A percentile compares a stretch with the other conserved stretches of the same genome.
These are phyloP conservation scores for Candida wancherniae DNA, from an alignment of 805 yeast genomes.

Conservation along the genomic window DNA sequence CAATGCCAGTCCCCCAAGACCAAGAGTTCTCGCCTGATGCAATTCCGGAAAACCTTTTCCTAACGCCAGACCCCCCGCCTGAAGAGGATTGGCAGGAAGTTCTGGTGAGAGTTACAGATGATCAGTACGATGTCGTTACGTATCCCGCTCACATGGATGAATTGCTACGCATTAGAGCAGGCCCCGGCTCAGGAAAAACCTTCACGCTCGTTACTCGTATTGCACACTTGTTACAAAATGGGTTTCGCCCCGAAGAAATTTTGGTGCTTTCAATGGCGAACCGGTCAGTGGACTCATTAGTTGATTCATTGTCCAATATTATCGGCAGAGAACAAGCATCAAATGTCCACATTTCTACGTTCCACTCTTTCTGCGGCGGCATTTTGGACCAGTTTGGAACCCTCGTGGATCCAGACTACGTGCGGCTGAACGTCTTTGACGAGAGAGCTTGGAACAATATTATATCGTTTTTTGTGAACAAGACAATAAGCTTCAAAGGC, in stretches of 20 bases:
- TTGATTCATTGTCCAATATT: conserved; percentile 24
- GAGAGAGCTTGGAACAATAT: conserved; percentile 48
- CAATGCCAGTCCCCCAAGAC: no score
- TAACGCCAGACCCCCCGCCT: no score
- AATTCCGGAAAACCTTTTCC: no score
- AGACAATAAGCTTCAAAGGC: conserved; percentile 26
- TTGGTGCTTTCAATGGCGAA: conserved; percentile 66
- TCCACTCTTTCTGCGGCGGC: conserved; percentile 60
- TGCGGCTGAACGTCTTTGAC: conserved; percentile 39
- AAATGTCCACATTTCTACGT: conserved; percentile 75
- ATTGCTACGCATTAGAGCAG: conserved; percentile 53
- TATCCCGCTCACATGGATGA: conserved; percentile 35
- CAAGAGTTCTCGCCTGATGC: no score
- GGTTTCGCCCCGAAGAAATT: conserved; percentile 48
- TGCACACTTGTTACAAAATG: conserved; percentile 38
- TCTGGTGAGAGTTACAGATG: conserved; percentile 29
- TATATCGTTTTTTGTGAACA: conserved; percentile 31
- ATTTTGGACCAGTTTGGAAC: conserved; percentile 38
- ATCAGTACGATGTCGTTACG: conserved; percentile 45
- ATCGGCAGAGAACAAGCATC: conserved; percentile 49
- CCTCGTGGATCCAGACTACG: conserved; percentile 9
- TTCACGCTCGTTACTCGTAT: conserved; percentile 52
- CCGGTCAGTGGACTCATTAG: conserved; percentile 53
- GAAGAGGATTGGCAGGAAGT: no score
- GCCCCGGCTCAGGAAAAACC: conserved; percentile 76